Base-by-base conservation (phyloP, 2,329 filamentous ascomycete species). In the Camptophora hylomeconis region DNA sequence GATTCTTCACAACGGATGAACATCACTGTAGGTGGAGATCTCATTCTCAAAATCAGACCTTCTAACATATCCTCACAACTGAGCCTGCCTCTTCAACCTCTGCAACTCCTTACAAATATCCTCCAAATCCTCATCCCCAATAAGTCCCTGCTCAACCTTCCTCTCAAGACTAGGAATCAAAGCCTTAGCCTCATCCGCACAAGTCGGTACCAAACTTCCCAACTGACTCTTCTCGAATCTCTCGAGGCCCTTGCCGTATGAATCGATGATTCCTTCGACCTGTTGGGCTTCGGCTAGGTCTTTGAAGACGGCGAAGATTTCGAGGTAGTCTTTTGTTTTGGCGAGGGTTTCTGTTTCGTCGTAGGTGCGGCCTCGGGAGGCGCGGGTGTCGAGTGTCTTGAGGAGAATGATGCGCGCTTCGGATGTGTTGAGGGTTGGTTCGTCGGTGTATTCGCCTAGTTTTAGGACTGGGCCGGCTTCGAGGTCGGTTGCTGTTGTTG, bases 291-390 rank as follows among this genome's bases (percentile, higher is more conserved):
- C 89, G 54, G 92, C 82, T 54, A 87, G 84, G 47, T 86, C 76
- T 61, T 93, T 92, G 69, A 95, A 95, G 19, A 89, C 80, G 11
- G 86, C 80, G 58, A 98, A 98, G 39, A 84, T 75, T 47, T 93
- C 84, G 30, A 95, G 73, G 58, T 98, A 95, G 50, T 86, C 82
- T 41, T 84, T 69, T 15, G 87, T 94, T 55, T 92, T 86, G 39
- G 72, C 75, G 32, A 93, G 68, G 54, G 86, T 84, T 14, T 45
- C 41, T 12, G 39, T 44, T 28, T 44, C 40, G 22, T 43, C 33
- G 28, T 31, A 34, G 49, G 74, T 80, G 15, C 12, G 22, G 7
- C 32, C 35, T 22, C 30, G 37, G 7, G 31, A 28, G 3, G 32
- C 28, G 5, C 42, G 38, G 6, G 87, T 82, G 38, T 79, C 68